A percentile compares a stretch with the other conserved stretches of the same genome.
phyloP scores from a whole-genome alignment of 1,284 basidiomycete species.

The Rhodotorula sp. region DNA sequence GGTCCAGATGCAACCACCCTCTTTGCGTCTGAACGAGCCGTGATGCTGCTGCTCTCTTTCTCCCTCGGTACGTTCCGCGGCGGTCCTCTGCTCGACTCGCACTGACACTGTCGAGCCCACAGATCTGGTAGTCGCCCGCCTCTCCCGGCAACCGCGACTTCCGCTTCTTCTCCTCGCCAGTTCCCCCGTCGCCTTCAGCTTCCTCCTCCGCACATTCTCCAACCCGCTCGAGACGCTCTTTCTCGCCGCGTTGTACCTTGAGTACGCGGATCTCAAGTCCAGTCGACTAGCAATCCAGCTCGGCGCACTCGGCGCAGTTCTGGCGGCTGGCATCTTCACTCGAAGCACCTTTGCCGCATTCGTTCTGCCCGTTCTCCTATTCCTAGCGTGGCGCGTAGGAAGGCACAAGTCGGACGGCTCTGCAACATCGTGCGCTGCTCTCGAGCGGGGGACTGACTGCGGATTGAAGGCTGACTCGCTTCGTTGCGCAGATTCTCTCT shows the following conservation, averaged over 20 bases:
- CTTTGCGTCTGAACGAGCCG: slow-evolving; percentile 37
- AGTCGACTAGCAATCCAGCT: background rate
- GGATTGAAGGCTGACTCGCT: background rate
- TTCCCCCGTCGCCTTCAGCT: slow-evolving; percentile 46
- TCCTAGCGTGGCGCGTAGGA: background rate
- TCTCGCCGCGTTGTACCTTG: slow-evolving; percentile 35
- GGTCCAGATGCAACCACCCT: slow-evolving; percentile 30
- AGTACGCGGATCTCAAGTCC: background rate
- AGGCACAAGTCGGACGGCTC: background rate
- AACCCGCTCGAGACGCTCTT: slow-evolving; percentile 47
- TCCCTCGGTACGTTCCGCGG: slow-evolving; percentile 29
- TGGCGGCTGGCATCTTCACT: slow-evolving; percentile 45
- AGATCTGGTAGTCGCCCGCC: slow-evolving; percentile 12
- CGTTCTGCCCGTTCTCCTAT: slow-evolving; percentile 32
- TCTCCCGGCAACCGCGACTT: background rate
- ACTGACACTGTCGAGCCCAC: background rate
- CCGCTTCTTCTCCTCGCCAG: slow-evolving; percentile 40
- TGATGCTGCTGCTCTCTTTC: slow-evolving; percentile 36
- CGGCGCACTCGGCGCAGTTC: slow-evolving; percentile 12
- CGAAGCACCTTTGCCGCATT: slow-evolving; percentile 49
- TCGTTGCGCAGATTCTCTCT: background rate
- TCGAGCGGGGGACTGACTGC: too few species aligned
- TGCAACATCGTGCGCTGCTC: too few species aligned
- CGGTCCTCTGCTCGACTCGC: rapidly evolving
- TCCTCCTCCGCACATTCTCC: slow-evolving; percentile 49